Percentiles rank a stretch among this genome's conserved stretches.
Evolutionary conservation across 2,329 filamentous ascomycete genomes (phyloP).

Genomic region (Colletotrichum sansevieriae): DNA sequence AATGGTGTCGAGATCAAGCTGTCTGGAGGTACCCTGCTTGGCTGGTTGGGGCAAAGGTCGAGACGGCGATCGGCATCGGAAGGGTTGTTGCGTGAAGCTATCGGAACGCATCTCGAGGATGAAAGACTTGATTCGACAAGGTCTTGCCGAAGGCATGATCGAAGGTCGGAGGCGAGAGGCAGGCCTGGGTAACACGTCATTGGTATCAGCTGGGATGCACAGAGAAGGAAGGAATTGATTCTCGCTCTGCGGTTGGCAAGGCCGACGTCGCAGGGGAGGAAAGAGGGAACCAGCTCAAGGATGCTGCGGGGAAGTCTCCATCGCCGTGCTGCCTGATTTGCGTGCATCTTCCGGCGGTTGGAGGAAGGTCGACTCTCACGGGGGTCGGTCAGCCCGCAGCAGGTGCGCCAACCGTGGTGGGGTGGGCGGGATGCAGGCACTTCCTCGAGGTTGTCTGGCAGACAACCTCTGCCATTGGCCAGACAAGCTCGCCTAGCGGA

Average conservation of each 20-base stretch:
- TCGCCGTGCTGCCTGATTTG: conserved; percentile 1
- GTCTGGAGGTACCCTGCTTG: background rate
- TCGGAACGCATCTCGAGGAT: background rate
- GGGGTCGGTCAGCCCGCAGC: conserved; percentile 3
- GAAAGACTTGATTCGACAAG: background rate
- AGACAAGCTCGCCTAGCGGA: too few species aligned
- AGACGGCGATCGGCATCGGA: background rate
- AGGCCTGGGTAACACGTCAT: background rate
- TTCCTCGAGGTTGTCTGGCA: too few species aligned
- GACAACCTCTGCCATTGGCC: too few species aligned
- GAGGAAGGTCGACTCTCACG: background rate
- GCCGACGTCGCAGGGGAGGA: background rate
- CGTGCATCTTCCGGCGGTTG: background rate
- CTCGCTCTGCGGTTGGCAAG: too few species aligned
- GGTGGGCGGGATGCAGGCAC: too few species aligned
- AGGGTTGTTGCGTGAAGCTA: background rate
- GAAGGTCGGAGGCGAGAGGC: background rate
- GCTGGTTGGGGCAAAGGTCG: background rate
- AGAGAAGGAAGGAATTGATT: too few species aligned
- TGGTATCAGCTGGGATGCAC: too few species aligned
- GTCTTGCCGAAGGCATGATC: conserved; percentile 2
- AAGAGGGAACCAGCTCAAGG: background rate
- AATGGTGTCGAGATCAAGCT: conserved; percentile 1
- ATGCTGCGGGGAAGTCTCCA: background rate
- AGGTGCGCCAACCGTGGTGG: too few species aligned